phyloP scores from a whole-genome alignment of 148 eudicot genomes.

The Selenicereus undatus region DNA sequence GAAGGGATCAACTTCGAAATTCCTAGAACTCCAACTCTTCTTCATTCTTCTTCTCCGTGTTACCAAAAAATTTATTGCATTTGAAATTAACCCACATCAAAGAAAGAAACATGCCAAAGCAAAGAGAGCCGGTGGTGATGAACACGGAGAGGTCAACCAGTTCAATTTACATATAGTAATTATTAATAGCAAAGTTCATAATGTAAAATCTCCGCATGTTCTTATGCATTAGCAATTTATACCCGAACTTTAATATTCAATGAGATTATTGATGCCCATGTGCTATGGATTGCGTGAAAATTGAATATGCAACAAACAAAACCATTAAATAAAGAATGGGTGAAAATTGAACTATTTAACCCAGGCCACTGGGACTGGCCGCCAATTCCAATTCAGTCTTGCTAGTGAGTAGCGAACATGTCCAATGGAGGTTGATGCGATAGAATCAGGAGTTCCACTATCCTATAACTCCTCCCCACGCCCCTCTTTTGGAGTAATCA shows the following conservation, averaged over 20 bases:
- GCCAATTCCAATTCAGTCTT: background rate
- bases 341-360: too few relatives aligned
- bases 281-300: background rate
- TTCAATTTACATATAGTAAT: background rate
- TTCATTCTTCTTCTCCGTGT: too few relatives aligned
- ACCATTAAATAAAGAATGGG: too few relatives aligned
- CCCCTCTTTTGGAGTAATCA: too few relatives aligned
- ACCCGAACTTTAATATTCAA: background rate
- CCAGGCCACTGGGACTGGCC: background rate
- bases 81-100: too few relatives aligned
- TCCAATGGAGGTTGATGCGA: background rate
- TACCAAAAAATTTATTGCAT: too few relatives aligned
- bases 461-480: background rate
- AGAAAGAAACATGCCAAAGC: too few relatives aligned
- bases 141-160: too few relatives aligned
- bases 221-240: background rate
- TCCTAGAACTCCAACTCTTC: too few relatives aligned
- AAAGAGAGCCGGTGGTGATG: too few relatives aligned
- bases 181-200: background rate
- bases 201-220: background rate
- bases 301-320: too few relatives aligned
- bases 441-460: background rate
- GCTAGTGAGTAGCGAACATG: background rate
- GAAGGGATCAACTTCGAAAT: too few relatives aligned
- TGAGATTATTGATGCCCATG: background rate